These are phyloP conservation scores for Ettlia oleoabundans DNA, from an alignment of 139 green algal genomes.

Conservation along the genomic window DNA sequence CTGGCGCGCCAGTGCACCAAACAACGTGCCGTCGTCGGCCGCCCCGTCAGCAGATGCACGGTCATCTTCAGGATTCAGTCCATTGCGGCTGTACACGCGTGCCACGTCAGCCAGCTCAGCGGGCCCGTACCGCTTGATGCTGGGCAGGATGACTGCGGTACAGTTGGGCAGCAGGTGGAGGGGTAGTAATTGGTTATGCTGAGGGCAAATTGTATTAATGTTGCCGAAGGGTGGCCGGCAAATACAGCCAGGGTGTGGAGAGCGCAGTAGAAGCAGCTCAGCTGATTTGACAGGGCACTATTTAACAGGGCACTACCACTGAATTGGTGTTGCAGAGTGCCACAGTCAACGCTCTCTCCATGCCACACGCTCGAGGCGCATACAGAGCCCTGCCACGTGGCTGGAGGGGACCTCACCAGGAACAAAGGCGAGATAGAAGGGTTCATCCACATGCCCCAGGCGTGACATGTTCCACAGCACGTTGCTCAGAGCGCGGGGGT, in stretches of 20 bases:
- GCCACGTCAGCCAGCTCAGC: slow-evolving; percentile 38
- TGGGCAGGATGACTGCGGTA: slow-evolving; percentile 9
- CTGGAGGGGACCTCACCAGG: too few relatives aligned
- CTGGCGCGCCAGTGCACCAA: slow-evolving; percentile 35
- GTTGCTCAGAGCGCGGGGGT: background rate
- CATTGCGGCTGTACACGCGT: slow-evolving; percentile 7
- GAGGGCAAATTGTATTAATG: too few relatives aligned
- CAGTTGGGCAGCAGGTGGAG: background rate
- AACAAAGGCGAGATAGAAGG: slow-evolving; percentile 25
- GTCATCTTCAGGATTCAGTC: slow-evolving; percentile 12
- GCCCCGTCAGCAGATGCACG: background rate
- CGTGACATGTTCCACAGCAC: slow-evolving; percentile 29
- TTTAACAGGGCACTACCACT: too few relatives aligned
- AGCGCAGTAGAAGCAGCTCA: too few relatives aligned
- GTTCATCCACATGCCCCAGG: slow-evolving; percentile 21
- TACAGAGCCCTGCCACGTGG: too few relatives aligned
- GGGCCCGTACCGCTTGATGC: slow-evolving; percentile 17
- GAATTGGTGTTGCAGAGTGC: too few relatives aligned
- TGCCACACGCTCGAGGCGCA: too few relatives aligned
- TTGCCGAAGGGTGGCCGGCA: background rate
- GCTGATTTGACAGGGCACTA: too few relatives aligned
- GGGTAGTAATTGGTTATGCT: too few relatives aligned
- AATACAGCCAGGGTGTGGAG: too few relatives aligned
- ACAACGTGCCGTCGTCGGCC: background rate
- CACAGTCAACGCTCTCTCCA: too few relatives aligned